phyloP scores from a whole-genome alignment of 805 yeast genomes.

The Candida xyloterini region DNA sequence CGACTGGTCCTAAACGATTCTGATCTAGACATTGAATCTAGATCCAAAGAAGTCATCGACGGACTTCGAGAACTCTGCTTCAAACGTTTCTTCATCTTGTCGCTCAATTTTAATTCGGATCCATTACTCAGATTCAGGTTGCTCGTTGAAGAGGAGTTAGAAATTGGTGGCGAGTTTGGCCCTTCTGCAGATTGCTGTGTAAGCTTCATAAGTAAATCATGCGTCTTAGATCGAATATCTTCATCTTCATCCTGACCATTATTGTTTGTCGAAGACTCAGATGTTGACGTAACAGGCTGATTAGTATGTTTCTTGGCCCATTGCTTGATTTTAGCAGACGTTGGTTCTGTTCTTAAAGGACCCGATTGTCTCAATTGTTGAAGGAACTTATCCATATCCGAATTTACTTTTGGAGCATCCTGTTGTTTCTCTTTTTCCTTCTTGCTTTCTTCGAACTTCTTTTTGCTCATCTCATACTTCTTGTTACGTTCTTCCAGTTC shows the following conservation, averaged over 20 bases:
- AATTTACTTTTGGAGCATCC: constrained; percentile 31
- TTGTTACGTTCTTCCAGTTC: constrained; percentile 79
- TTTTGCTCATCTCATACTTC: constrained; percentile 72
- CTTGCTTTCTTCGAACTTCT: constrained; percentile 45
- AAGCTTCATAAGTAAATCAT: constrained; percentile 27
- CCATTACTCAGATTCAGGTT: constrained; percentile 4
- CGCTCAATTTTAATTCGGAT: constrained; percentile 28
- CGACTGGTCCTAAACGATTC: constrained; percentile 23
- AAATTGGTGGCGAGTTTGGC: constrained; percentile 7
- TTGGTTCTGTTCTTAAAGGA: constrained; percentile 69
- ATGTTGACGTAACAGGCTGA: constrained; percentile 29
- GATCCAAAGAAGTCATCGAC: constrained; percentile 21
- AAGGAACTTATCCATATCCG: constrained; percentile 79
- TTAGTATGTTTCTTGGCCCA: constrained; percentile 57
- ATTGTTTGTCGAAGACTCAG: constrained; percentile 9
- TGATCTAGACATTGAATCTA: constrained; percentile 22
- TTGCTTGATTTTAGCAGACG: constrained; percentile 79
- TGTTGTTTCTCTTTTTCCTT: constrained; percentile 39
- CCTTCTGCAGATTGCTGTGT: constrained; percentile 19
- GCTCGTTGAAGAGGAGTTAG: constrained; percentile 14
- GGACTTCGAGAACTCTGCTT: constrained; percentile 23
- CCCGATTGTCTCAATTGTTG: constrained; percentile 88
- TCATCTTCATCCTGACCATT: constrained; percentile 18
- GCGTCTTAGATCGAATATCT: constrained; percentile 26
- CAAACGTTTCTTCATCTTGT: constrained; percentile 29